Evolutionary conservation across 164 flowering plant species (phyloP), one percentile per base, ranked within the genome.

Genomic region (Dillenia turbinata): DNA sequence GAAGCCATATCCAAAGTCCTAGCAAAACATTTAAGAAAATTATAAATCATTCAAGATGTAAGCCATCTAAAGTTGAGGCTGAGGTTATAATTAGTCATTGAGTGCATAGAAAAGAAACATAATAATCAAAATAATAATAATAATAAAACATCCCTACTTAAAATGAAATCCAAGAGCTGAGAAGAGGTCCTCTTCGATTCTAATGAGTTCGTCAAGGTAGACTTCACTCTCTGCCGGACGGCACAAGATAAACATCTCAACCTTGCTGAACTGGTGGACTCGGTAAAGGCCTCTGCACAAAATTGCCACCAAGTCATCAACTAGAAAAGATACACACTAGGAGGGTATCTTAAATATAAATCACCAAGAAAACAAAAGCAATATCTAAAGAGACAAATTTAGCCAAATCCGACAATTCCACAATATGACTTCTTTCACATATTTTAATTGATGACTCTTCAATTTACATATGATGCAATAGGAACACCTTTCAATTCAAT

Each of bases 211-310:
- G 49, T 87, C 88, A 66, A 83, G 96, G 77, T 81, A 86, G 54
- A 67, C 54, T 44, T 84, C 77, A 68, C 98, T 93, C 46, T 90
- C 98, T 73, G 87, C 96, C 59, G 96, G 96, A 65, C 74, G 82
- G 78, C 98, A 93, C 44, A 93, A 65, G 58, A 93, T 71, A 75
- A 93, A 93, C 96, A 90, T 86, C 81, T 93, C 97, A 59, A 87
- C 88, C 84, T 93, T 90, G 88, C 92, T 87, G 75, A 90, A 90
- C 76, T 93, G 97, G 77, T 93, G 98, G 7, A 93, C 96, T 73
- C 98, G 86, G 72, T 93, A 93, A 55, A 93, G 96, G 44, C 98
- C 98, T 83, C 98, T 93, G 90, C 50, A 60, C 69, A 67, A 19
- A 68, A 44, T 50, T n/a, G 44, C 8, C 54, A 52, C 44, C 50